A percentile compares a stretch with the other conserved stretches of the same genome.
phyloP scores from a whole-genome alignment of 768 basidiomycete genomes.

The Lenzites betulinus region DNA sequence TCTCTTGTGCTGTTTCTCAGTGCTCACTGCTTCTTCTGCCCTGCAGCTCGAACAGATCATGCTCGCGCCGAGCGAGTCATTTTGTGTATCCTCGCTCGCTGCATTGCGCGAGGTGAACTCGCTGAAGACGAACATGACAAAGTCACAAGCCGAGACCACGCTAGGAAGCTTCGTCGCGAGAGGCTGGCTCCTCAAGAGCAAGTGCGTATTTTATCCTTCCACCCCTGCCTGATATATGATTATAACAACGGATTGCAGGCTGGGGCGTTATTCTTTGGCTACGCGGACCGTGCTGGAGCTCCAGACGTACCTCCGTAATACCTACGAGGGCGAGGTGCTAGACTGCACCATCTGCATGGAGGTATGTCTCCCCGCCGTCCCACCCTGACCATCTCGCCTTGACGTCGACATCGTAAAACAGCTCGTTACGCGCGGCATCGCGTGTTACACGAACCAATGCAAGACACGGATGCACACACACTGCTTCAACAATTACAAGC shows the following conservation, averaged over 20 bases:
- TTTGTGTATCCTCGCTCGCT: slow-evolving; percentile 73
- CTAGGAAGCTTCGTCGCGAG: slow-evolving; percentile 82
- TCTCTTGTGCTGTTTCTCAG: too few relatives aligned
- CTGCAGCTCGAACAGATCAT: slow-evolving; percentile 84
- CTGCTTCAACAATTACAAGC: slow-evolving; percentile 58
- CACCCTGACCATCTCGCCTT: neutral
- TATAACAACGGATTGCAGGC: slow-evolving; percentile 9
- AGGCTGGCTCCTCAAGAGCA: slow-evolving; percentile 77
- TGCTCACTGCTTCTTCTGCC: too few relatives aligned
- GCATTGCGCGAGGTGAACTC: slow-evolving; percentile 70
- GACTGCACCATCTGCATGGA: slow-evolving; percentile 78
- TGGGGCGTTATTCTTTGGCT: slow-evolving; percentile 77
- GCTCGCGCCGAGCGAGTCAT: slow-evolving; percentile 73
- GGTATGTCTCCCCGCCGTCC: slow-evolving; percentile 39
- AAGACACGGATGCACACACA: slow-evolving; percentile 62
- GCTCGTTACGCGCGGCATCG: slow-evolving; percentile 69
- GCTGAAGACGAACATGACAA: slow-evolving; percentile 61
- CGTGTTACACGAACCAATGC: slow-evolving; percentile 65
- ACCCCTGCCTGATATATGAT: neutral
- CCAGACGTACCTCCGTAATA: slow-evolving; percentile 67
- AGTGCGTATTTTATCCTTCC: slow-evolving; percentile 44
- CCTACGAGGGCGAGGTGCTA: slow-evolving; percentile 67
- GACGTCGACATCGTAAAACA: slow-evolving; percentile 28
- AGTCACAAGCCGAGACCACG: slow-evolving; percentile 72
- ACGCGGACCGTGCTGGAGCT: slow-evolving; percentile 77